A percentile compares a stretch with the other conserved stretches of the same genome.
These are phyloP conservation scores for Holtermanniella nyarrowii DNA, from an alignment of 768 basidiomycete genomes.

Conservation along the genomic window DNA sequence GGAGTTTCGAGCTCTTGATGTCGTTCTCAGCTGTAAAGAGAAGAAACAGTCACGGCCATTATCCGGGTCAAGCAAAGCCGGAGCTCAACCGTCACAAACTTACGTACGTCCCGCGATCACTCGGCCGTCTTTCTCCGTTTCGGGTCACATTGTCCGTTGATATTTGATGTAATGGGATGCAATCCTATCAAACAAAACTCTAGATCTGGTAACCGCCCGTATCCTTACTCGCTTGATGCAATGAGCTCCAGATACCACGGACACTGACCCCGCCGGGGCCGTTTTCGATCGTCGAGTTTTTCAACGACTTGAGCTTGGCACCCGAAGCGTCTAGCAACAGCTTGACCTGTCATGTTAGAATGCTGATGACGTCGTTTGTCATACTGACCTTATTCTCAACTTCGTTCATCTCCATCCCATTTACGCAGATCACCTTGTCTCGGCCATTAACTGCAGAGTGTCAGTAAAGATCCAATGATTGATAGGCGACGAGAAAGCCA, in stretches of 20 bases:
- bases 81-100: background rate
- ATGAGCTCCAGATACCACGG: conserved; percentile 35
- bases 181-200: too few relatives aligned
- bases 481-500: too few relatives aligned
- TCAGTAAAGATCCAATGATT: too few relatives aligned
- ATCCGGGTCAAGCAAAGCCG: background rate
- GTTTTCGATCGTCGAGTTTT: conserved; percentile 33
- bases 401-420: conserved; percentile 27
- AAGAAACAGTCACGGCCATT: too few relatives aligned
- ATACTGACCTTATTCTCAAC: conserved; percentile 32
- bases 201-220: conserved; percentile 32
- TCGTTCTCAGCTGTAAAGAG: too few relatives aligned
- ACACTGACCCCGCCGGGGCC: conserved; percentile 35
- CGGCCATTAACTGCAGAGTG: conserved; percentile 33
- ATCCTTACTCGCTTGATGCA: conserved; percentile 20
- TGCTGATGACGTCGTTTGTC: background rate
- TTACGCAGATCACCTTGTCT: conserved; percentile 41
- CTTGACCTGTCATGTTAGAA: conserved; percentile 19
- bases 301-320: conserved; percentile 34
- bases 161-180: too few relatives aligned
- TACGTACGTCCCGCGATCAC: background rate
- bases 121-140: background rate
- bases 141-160: too few relatives aligned
- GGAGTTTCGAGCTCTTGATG: too few relatives aligned
- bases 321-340: conserved; percentile 35